Evolutionary conservation across 345 rosid genomes (phyloP), one percentile per base, ranked within the genome.

Genomic region (Moringa oleifera): DNA sequence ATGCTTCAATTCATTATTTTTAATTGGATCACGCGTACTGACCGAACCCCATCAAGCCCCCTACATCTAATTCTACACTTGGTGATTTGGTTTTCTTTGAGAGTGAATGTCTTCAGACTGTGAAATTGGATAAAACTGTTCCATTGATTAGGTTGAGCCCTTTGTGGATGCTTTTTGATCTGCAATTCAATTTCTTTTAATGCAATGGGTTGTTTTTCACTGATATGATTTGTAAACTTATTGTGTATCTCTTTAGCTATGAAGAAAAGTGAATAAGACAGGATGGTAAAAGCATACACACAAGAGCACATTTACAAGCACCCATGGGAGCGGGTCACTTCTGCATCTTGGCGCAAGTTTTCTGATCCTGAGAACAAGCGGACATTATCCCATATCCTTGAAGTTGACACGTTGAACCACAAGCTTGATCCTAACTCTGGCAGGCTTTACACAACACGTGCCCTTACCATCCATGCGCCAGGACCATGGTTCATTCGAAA

Each of bases 271-370:
- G 17, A 15, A 41, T 1, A 41, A 16, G 12, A 41, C 47, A 11
- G 9, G 25, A 85, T 87, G 96, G 95, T 87, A 22, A 89, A 83
- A 81, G 95, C 90, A 55, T 90, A 85, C 57, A 53, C 67, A 17
- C 99, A 94, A 76, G 95, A 94, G 80, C 99, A 94, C 69, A 69
- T 86, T 41, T 94, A 90, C 81, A 80, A 79, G 83, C 99, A 94
- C 67, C 99, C 97, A 3, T 94, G 99, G 99, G 99, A 94, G 75
- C 80, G 92, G 33, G 99, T 94, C 24, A 88, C 96, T 60, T 86
- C 99, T 45, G 99, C 95, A 23, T 90, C 97, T 18, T 94, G 99
- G 97, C 95, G 99, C 75, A 94, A 90, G 79, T 94, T 84, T 73
- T 73, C 95, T 16, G 96, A 94, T 59, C 89, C 95, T 6, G 97